These are phyloP conservation scores for Saccharomycopsis olivae DNA, from an alignment of 805 yeast species.

Conservation along the genomic window DNA sequence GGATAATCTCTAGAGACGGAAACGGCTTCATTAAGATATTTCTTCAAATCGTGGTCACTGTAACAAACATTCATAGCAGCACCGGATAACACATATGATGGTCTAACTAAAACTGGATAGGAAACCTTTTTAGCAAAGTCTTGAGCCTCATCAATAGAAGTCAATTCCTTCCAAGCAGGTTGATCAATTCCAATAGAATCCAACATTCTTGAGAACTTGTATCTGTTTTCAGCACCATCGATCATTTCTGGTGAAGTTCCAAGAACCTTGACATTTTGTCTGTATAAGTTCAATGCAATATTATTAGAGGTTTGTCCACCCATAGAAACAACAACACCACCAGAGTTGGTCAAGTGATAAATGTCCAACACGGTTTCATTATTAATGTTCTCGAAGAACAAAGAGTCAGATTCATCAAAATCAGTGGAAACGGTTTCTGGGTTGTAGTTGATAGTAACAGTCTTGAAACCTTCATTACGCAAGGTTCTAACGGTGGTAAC, in stretches of 20 bases:
- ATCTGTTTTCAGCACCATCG: conserved; percentile 96
- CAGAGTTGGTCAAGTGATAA: conserved; percentile 80
- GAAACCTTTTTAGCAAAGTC: conserved; percentile 81
- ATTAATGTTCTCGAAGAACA: conserved; percentile 91
- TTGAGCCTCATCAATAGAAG: conserved; percentile 88
- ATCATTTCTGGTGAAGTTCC: conserved; percentile 99
- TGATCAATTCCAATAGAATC: conserved; percentile 96
- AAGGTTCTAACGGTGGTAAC: conserved; percentile 92
- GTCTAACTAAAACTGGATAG: conserved; percentile 94
- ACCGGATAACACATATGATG: conserved; percentile 94
- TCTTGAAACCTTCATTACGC: conserved; percentile 76
- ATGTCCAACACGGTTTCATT: conserved; percentile 91
- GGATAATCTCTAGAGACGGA: conserved; percentile 98
- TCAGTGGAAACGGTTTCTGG: conserved; percentile 99
- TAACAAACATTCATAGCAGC: conserved; percentile 99
- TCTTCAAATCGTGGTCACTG: conserved; percentile 77
- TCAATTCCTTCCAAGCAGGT: conserved; percentile 98
- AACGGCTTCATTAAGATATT: conserved; percentile 86
- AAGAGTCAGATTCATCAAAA: conserved; percentile 94
- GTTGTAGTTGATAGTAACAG: conserved; percentile 95
- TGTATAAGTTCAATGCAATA: conserved; percentile 84
- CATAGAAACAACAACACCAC: conserved; percentile 93
- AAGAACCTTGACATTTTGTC: conserved; percentile 88
- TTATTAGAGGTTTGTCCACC: conserved; percentile 99
- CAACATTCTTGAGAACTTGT: conserved; percentile 94